Evolutionary conservation across 805 yeast genomes (phyloP).

Genomic region (Pichia californica): DNA sequence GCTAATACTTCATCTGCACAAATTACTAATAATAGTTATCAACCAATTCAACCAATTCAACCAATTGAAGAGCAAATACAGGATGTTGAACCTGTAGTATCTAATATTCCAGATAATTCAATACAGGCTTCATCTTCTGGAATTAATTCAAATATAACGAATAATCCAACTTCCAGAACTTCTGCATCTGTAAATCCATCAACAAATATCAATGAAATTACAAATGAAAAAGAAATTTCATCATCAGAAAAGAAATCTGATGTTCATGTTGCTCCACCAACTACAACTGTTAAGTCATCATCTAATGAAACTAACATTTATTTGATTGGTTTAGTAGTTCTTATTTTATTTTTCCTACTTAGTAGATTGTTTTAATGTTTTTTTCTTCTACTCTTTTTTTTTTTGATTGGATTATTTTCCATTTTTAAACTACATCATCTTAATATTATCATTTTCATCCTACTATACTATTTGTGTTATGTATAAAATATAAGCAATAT

Average conservation of each 20-base stretch:
- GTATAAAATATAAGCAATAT: too few relatives aligned
- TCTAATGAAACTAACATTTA: constrained; percentile 14
- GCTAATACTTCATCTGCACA: background rate
- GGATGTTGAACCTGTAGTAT: too few relatives aligned
- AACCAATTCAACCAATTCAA: background rate
- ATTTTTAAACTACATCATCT: too few relatives aligned
- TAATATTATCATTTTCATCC: too few relatives aligned
- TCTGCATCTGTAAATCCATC: too few relatives aligned
- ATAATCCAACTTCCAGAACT: background rate
- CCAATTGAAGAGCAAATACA: too few relatives aligned
- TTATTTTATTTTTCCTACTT: constrained; percentile 18
- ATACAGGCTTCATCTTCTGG: background rate
- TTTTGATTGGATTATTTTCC: too few relatives aligned
- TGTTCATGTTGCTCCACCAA: constrained; percentile 6
- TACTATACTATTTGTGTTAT: too few relatives aligned
- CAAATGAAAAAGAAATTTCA: background rate
- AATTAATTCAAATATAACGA: background rate
- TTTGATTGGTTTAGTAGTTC: constrained; percentile 16
- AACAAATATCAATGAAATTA: background rate
- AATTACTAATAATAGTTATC: background rate
- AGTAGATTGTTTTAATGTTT: constrained; percentile 13
- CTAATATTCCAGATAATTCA: too few relatives aligned
- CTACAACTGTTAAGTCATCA: constrained; percentile 3
- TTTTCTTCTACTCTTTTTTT: background rate
- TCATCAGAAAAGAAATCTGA: background rate